A percentile compares a stretch with the other conserved stretches of the same genome.
These are phyloP conservation scores for Osmanthus fragrans DNA, from an alignment of 257 asterid genomes.

Conservation along the genomic window DNA sequence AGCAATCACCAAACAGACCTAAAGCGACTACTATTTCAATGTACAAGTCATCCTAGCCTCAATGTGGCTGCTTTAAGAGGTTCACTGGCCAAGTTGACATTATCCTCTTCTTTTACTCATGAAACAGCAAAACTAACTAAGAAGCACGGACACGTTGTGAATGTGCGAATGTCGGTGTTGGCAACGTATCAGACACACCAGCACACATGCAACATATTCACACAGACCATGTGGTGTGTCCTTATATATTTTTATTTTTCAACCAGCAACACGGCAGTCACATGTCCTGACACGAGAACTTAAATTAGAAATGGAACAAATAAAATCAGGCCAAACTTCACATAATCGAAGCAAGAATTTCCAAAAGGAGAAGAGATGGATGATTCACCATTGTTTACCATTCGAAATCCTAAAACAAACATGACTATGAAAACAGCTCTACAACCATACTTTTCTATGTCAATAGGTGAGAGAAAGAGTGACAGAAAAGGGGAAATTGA, in stretches of 20 bases:
- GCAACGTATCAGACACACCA: neutral
- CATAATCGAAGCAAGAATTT: neutral
- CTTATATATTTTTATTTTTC: neutral
- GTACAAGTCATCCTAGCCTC: slow-evolving; percentile 1
- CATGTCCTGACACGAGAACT: neutral
- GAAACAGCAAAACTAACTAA: neutral
- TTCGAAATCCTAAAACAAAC: neutral
- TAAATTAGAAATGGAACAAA: neutral
- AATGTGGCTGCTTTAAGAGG: slow-evolving; percentile 12
- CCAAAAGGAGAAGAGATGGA: neutral
- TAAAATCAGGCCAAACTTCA: neutral
- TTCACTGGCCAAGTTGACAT: slow-evolving; percentile 22
- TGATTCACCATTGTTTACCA: neutral
- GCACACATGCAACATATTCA: neutral
- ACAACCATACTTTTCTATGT: neutral
- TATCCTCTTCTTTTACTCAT: slow-evolving; percentile 14
- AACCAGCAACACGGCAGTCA: neutral
- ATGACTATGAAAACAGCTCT: neutral
- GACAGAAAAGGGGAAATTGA: neutral
- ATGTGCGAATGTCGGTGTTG: too few species aligned
- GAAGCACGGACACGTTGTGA: neutral
- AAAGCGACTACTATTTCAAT: neutral
- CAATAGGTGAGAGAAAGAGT: neutral
- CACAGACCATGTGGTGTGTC: neutral
- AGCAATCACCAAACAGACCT: slow-evolving; percentile 17